These are phyloP conservation scores for Colletotrichum orbiculare DNA, from an alignment of 2,329 filamentous ascomycete genomes.

Conservation along the genomic window DNA sequence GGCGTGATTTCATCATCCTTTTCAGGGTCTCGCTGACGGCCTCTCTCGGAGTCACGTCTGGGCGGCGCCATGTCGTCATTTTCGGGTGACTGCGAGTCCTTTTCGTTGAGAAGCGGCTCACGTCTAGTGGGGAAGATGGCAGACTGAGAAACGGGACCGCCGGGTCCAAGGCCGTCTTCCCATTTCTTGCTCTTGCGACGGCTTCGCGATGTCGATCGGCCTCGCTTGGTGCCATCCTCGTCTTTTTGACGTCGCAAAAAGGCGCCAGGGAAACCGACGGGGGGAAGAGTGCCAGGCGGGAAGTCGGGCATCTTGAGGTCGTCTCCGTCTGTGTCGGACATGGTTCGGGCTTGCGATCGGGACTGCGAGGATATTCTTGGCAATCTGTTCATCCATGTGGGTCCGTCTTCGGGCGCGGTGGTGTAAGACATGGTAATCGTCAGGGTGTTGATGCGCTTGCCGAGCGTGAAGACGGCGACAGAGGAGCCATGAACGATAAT, in stretches of 20 bases:
- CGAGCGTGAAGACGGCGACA: slow-evolving; percentile 95
- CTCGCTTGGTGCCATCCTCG: slow-evolving; percentile 67
- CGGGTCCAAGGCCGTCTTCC: slow-evolving; percentile 79
- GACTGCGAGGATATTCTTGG: slow-evolving; percentile 75
- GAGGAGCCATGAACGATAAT: slow-evolving; percentile 98
- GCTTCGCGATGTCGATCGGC: slow-evolving; percentile 65
- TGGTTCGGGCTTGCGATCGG: slow-evolving; percentile 85
- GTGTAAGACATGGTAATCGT: slow-evolving; percentile 98
- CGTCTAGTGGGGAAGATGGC: slow-evolving; percentile 80
- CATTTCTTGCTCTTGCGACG: slow-evolving; percentile 74
- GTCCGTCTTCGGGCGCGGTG: slow-evolving; percentile 85
- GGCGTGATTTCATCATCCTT: slow-evolving; percentile 30
- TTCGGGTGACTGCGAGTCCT: slow-evolving; percentile 39
- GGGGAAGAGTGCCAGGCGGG: slow-evolving; percentile 77
- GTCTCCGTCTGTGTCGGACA: slow-evolving; percentile 81
- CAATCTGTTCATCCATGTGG: slow-evolving; percentile 94
- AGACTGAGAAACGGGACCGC: slow-evolving; percentile 89
- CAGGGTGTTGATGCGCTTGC: slow-evolving; percentile 97
- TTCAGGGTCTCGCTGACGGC: slow-evolving; percentile 26
- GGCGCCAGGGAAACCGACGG: slow-evolving; percentile 76
- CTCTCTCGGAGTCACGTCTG: slow-evolving; percentile 26
- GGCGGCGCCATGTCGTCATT: slow-evolving; percentile 29
- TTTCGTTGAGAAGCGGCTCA: slow-evolving; percentile 42
- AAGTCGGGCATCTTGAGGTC: slow-evolving; percentile 70
- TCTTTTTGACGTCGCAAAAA: slow-evolving; percentile 88